A percentile compares a stretch with the other conserved stretches of the same genome.
Conservation (phyloP, 345 rosid genomes). For the Limnanthes douglasii region DNA sequence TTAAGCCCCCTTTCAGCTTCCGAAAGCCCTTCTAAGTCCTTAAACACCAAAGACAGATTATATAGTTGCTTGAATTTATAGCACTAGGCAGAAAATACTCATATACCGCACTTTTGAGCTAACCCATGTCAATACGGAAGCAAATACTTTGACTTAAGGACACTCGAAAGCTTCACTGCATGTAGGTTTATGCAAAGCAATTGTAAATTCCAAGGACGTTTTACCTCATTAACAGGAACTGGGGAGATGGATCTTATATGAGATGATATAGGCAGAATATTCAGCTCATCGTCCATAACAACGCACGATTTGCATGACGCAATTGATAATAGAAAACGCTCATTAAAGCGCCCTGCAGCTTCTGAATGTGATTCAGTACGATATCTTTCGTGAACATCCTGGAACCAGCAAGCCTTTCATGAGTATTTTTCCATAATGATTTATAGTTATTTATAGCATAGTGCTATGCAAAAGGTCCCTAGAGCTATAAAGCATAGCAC, state of each 20-base stretch:
- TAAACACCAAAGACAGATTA: conserved; percentile 7
- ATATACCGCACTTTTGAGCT: too few relatives aligned
- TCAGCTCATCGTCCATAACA: conserved; percentile 93
- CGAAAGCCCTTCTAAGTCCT: conserved; percentile 90
- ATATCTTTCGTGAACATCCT: conserved; percentile 97
- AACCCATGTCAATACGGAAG: too few relatives aligned
- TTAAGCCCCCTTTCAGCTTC: conserved; percentile 72
- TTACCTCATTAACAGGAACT: conserved; percentile 53
- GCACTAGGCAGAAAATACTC: too few relatives aligned
- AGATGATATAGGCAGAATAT: conserved; percentile 84
- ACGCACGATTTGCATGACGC: conserved; percentile 90
- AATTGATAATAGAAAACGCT: conserved; percentile 74
- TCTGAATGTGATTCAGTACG: conserved; percentile 91
- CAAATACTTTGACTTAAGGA: too few relatives aligned
- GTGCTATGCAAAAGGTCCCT: too few relatives aligned
- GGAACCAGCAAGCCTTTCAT: conserved; percentile 18
- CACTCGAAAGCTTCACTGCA: too few relatives aligned
- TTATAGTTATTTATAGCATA: too few relatives aligned
- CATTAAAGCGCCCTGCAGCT: conserved; percentile 84
- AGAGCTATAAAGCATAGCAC: too few relatives aligned
- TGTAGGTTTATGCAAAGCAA: too few relatives aligned
- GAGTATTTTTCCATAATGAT: too few relatives aligned
- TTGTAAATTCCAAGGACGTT: too few relatives aligned
- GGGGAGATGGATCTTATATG: conserved; percentile 65
- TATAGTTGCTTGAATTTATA: too few relatives aligned